Percentiles rank a stretch among this genome's conserved stretches.
Conservation (phyloP, 768 basidiomycete genomes). For the Leucosporidium yakuticum region DNA sequence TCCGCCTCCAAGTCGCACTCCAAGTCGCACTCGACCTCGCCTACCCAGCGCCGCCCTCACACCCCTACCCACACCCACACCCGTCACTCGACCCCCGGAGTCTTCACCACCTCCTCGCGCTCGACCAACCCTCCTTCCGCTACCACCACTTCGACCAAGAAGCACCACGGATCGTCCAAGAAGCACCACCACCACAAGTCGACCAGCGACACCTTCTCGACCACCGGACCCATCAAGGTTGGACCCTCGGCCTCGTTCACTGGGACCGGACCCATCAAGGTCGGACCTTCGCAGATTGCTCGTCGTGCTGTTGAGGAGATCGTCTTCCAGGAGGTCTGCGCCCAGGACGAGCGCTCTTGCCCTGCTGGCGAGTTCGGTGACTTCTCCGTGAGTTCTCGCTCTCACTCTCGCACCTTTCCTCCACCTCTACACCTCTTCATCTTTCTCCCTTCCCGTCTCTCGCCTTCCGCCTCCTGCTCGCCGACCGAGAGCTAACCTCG, state of each 20-base stretch:
- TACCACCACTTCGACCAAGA: background rate
- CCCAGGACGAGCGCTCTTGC: constrained; percentile 33
- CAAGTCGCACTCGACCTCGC: background rate
- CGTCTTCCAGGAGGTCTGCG: constrained; percentile 31
- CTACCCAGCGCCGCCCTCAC: background rate
- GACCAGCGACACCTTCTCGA: too few relatives aligned
- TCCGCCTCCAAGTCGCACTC: constrained; percentile 1
- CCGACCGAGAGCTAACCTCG: too few relatives aligned
- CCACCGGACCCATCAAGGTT: background rate
- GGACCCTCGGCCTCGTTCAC: constrained; percentile 3
- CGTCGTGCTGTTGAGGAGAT: constrained; percentile 24
- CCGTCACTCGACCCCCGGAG: too few relatives aligned
- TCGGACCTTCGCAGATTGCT: constrained; percentile 3
- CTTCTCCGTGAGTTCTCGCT: constrained; percentile 13
- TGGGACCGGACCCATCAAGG: constrained; percentile 15
- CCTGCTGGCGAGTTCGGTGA: constrained; percentile 16
- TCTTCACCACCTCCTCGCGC: background rate
- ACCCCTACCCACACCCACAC: background rate
- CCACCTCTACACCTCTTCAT: too few relatives aligned
- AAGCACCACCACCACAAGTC: background rate
- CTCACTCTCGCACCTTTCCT: too few relatives aligned
- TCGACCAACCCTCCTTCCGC: background rate
- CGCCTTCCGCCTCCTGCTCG: too few relatives aligned
- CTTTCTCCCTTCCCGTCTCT: too few relatives aligned
- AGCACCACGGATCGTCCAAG: constrained; percentile 2